These are phyloP conservation scores for Fusarium liriodendri DNA, from an alignment of 2,329 filamentous ascomycete genomes.

Conservation along the genomic window DNA sequence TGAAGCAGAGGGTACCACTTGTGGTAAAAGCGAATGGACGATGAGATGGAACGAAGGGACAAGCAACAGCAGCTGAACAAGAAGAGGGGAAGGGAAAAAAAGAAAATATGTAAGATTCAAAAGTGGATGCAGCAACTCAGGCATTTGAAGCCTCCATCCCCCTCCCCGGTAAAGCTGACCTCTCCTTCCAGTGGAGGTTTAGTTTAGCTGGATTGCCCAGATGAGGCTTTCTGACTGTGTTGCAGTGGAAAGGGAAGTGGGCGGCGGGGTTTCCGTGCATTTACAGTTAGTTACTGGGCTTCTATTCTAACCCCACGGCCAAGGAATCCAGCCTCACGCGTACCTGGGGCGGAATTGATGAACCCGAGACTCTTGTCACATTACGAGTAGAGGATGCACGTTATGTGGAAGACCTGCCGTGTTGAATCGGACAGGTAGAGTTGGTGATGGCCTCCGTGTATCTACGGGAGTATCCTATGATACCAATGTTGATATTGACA, in stretches of 20 bases:
- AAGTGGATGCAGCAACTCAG: conserved; percentile 3
- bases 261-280: background rate
- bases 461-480: background rate
- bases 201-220: background rate
- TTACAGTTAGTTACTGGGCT: conserved; percentile 9
- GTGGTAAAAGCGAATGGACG: conserved; percentile 17
- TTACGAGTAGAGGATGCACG: background rate
- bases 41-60: conserved; percentile 9
- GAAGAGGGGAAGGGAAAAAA: background rate
- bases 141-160: background rate
- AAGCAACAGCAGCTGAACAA: background rate
- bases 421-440: background rate
- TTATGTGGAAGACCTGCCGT: background rate
- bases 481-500: background rate
- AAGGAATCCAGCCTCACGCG: background rate
- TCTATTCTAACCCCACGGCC: background rate
- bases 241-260: background rate
- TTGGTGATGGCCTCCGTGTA: background rate
- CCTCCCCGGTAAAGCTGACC: background rate
- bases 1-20: conserved; percentile 21
- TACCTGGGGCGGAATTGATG: background rate
- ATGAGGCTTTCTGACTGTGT: conserved; percentile 7
- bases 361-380: background rate
- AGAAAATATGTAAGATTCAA: conserved; percentile 17
- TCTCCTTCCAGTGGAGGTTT: background rate